These are phyloP conservation scores for Tilletiaria anomala DNA, from an alignment of 1,284 basidiomycete genomes.

Conservation along the genomic window DNA sequence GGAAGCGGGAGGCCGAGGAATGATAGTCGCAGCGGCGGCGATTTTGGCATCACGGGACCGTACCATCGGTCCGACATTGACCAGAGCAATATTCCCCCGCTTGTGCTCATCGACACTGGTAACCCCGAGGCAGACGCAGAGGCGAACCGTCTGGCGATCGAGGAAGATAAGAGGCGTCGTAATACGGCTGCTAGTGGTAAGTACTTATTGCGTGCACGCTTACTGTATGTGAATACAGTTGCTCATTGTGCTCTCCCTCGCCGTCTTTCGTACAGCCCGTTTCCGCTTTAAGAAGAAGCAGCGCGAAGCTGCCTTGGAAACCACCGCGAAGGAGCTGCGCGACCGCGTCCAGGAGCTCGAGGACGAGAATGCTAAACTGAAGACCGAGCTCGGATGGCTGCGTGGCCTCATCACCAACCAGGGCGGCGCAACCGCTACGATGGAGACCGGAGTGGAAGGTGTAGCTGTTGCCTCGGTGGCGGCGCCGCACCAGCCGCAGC, in stretches of 20 bases:
- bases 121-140: slow-evolving; percentile 37
- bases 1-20: slow-evolving; percentile 1
- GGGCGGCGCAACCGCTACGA: no score
- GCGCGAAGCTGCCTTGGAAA: slow-evolving; percentile 80
- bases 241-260: no score
- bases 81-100: slow-evolving; percentile 27
- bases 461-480: no score
- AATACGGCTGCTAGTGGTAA: slow-evolving; percentile 74
- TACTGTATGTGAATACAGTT: no score
- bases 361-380: slow-evolving; percentile 74
- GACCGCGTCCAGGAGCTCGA: slow-evolving; percentile 65
- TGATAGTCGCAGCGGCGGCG: no score
- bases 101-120: slow-evolving; percentile 36
- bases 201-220: no score
- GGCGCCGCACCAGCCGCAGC: no score
- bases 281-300: slow-evolving; percentile 99
- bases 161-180: slow-evolving; percentile 80
- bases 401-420: no score
- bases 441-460: no score
- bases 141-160: slow-evolving; percentile 42
- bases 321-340: slow-evolving; percentile 81
- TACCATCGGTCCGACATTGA: slow-evolving; percentile 9
- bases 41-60: neutral
- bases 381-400: slow-evolving; percentile 86
- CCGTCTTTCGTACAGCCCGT: no score